These are phyloP conservation scores for Coemansia interrupta DNA, from an alignment of 192 early-diverging fungal species.

Conservation along the genomic window DNA sequence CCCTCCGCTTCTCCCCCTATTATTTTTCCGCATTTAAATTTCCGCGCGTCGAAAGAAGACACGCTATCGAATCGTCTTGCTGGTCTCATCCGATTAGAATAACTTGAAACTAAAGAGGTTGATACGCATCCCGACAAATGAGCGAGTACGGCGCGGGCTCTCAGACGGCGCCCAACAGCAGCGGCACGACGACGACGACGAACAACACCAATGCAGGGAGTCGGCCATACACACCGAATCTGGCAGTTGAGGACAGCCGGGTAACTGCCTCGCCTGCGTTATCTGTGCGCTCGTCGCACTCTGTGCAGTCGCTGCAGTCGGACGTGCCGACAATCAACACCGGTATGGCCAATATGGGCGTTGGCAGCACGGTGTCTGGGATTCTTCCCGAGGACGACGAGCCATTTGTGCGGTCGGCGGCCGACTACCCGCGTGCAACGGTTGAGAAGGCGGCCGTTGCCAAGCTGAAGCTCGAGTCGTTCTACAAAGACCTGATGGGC, in stretches of 20 bases:
- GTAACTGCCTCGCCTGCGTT: slow-evolving; percentile 45
- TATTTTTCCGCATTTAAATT: slow-evolving; percentile 1
- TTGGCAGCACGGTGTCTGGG: slow-evolving; percentile 15
- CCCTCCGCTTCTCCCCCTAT: background rate
- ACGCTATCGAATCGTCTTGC: slow-evolving; percentile 14
- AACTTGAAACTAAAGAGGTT: background rate
- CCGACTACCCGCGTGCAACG: slow-evolving; percentile 71
- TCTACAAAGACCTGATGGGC: slow-evolving; percentile 83
- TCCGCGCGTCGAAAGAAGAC: background rate
- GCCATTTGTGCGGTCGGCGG: slow-evolving; percentile 66
- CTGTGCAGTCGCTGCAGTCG: slow-evolving; percentile 48
- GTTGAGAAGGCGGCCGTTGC: slow-evolving; percentile 85
- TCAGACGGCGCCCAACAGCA: slow-evolving; percentile 47
- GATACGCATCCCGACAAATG: slow-evolving; percentile 16
- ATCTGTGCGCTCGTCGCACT: slow-evolving; percentile 43
- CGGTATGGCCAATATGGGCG: slow-evolving; percentile 51
- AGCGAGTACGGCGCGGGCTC: slow-evolving; percentile 52
- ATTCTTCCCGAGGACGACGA: slow-evolving; percentile 47
- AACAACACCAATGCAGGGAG: slow-evolving; percentile 34
- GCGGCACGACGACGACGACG: slow-evolving; percentile 17
- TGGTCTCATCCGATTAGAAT: background rate
- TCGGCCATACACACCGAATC: slow-evolving; percentile 49
- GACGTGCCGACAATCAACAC: slow-evolving; percentile 49
- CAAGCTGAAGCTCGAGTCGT: slow-evolving; percentile 88
- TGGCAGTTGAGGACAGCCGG: slow-evolving; percentile 24